Base-by-base conservation (phyloP, 768 basidiomycete species). In the Suillus alpinus region DNA sequence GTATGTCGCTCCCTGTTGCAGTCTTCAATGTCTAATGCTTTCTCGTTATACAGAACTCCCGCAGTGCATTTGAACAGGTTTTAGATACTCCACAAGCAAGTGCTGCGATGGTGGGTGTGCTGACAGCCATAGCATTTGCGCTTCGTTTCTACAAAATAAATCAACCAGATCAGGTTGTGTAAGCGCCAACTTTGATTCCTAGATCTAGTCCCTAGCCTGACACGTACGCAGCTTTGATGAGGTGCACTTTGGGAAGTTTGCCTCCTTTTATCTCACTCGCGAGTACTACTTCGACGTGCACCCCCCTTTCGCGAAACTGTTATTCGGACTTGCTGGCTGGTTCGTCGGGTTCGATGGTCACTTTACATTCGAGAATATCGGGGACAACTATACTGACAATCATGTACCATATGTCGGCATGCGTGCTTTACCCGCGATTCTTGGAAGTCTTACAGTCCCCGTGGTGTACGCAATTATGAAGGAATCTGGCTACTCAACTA, bases 261-360 rank as follows among this genome's bases (percentile, higher is more conserved):
- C 97, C 13, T 86, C 92, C 6, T 92, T 94, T 76, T 99, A 99
- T 75, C 87, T 98, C 71, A 78, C 78, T 50, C 84, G 96, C 65
- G 86, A 97, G 75, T 99, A 98, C 79, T 98, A 98, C 77, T 99
- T 99, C 80, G 97, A 99, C 72, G 96, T 99, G 8, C 97, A 99
- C 69, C 97, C 97, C 40, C 97, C 97, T 2, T 85, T 98, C 56
- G 95, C 97, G 44, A 99, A 99, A 73, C 83, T 99, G 62, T 81
- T 99, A 29, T 93, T 96, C 69, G 97, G 89, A 44, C 83, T 97
- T 37, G 92, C 92, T 32, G 97, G 94, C 63, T 98, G 94, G 94
- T 91, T 95, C 60, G 92, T 95, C 34, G 97, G 96, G 10, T 98
- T 95, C 69, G 91, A 98, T 66, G 97, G 97, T 43, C 80, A 88